Evolutionary conservation across 805 yeast genomes (phyloP), one percentile per base, ranked within the genome.

Genomic region (Lipomyces sp.): DNA sequence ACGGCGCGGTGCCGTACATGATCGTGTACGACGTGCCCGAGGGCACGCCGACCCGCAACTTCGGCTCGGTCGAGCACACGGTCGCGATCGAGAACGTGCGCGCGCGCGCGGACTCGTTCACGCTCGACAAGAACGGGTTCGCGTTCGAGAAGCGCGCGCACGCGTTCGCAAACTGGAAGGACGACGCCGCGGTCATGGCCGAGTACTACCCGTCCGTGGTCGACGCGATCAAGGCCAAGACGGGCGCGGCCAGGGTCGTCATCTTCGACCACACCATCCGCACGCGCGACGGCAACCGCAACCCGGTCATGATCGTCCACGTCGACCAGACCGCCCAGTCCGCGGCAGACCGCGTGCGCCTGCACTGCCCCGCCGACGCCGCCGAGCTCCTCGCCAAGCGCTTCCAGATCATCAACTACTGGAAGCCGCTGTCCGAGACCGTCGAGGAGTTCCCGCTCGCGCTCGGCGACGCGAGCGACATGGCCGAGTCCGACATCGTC

Each of bases 1-100:
- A 50, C 43, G 48, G 48, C 22, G 19, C 43, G 22, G 37, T 45
- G 44, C 58, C 58, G 11, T 54, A 53, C 42, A 54, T 66, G 51
- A 61, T 61, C 45, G 62, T 51, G 53, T 66, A 55, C 55, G 71
- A 61, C 40, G 68, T 32, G 31, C 58, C 58, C 11, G 58, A 45
- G 16, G 58, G 58, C 24, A 54, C 58, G 23, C 58, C 58, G 2
- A 46, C 46, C 11, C 51, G 56, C 33, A 54, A 54, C 39, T 54
- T 26, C 47, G 31, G 23, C 28, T 35, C 33, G 21, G 29, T 24
- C 13, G 19, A 5, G 19, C 32, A 14, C 8, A 40, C 26, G 11
- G 53, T 53, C 35, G 11, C 41, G 28, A 33, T 55, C 13, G 24
- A 11, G 13, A 52, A 53, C 39, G 49, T 39, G 19, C 45, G 53